Percentiles rank a stretch among this genome's conserved stretches.
These are phyloP conservation scores for Curvularia lunata DNA, from an alignment of 2,329 filamentous ascomycete genomes.

Conservation along the genomic window DNA sequence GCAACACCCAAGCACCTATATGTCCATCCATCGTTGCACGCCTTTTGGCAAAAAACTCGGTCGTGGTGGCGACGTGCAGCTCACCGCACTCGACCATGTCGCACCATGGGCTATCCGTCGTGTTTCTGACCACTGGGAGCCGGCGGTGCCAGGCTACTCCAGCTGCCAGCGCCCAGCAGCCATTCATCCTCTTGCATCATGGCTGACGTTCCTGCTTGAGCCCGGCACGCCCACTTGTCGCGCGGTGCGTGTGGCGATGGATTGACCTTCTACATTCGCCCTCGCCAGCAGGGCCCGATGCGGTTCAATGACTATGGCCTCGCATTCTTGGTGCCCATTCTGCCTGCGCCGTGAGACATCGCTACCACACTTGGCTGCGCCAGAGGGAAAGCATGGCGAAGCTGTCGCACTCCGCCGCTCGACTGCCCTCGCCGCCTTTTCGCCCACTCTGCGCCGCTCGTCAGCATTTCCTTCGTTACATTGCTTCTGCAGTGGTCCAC, in stretches of 20 bases:
- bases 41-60: slow-evolving; percentile 23
- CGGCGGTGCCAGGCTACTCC: slow-evolving; percentile 26
- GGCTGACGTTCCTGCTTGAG: slow-evolving; percentile 41
- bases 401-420: slow-evolving; percentile 6
- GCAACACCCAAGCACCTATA: slow-evolving; percentile 17
- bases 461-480: neutral
- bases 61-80: slow-evolving; percentile 35
- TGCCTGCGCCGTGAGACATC: slow-evolving; percentile 16
- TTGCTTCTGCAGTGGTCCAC: slow-evolving; percentile 27
- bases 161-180: slow-evolving; percentile 27
- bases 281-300: slow-evolving; percentile 17
- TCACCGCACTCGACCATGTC: slow-evolving; percentile 32
- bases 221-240: slow-evolving; percentile 28
- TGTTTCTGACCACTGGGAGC: slow-evolving; percentile 35
- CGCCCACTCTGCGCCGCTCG: neutral
- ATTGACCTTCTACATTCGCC: slow-evolving; percentile 20
- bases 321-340: slow-evolving; percentile 6
- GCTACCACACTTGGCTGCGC: slow-evolving; percentile 11
- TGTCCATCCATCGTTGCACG: slow-evolving; percentile 18
- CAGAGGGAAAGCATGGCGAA: slow-evolving; percentile 14
- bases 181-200: slow-evolving; percentile 40
- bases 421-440: neutral
- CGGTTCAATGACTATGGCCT: slow-evolving; percentile 18
- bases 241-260: slow-evolving; percentile 26
- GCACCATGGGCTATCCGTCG: slow-evolving; percentile 42